Evolutionary conservation across 306 rosid genomes (phyloP).

Genomic region (Glycyrrhiza uralensis): DNA sequence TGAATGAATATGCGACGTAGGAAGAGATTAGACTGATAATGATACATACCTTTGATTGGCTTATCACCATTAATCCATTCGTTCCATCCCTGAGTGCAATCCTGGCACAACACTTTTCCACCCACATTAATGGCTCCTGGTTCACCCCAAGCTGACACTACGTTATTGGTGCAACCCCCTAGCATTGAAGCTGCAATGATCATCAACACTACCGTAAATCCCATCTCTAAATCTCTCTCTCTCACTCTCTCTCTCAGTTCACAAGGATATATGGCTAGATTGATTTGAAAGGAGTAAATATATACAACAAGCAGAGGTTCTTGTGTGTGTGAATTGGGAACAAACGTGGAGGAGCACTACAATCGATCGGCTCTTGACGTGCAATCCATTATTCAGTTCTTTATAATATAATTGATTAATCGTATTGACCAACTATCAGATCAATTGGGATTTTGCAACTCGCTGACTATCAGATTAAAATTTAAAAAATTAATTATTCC

Average conservation of each 20-base stretch:
- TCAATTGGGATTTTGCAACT: not conserved
- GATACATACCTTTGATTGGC: conserved; percentile 40
- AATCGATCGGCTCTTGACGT: conserved; percentile 26
- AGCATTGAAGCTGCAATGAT: conserved; percentile 36
- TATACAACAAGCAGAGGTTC: not conserved
- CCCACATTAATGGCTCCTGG: conserved; percentile 39
- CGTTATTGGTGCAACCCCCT: conserved; percentile 35
- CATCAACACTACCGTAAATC: conserved; percentile 12
- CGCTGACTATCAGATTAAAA: not conserved
- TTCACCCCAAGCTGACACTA: conserved; percentile 26
- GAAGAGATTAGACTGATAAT: not conserved
- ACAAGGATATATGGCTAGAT: not conserved
- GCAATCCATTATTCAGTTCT: conserved; percentile 21
- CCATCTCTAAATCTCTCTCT: conserved; percentile 35
- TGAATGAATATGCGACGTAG: not conserved
- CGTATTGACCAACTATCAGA: not conserved
- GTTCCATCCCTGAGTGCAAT: conserved; percentile 72
- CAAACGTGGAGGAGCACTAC: conserved; percentile 35
- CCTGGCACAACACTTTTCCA: conserved; percentile 88
- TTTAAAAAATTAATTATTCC: no score
- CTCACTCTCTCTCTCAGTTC: not conserved
- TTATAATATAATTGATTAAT: not conserved
- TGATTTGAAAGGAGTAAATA: conserved; percentile 9
- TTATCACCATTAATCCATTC: conserved; percentile 61
- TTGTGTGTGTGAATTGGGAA: not conserved